Conservation (phyloP, 257 asterid species). For the Solanum virginianum region DNA sequence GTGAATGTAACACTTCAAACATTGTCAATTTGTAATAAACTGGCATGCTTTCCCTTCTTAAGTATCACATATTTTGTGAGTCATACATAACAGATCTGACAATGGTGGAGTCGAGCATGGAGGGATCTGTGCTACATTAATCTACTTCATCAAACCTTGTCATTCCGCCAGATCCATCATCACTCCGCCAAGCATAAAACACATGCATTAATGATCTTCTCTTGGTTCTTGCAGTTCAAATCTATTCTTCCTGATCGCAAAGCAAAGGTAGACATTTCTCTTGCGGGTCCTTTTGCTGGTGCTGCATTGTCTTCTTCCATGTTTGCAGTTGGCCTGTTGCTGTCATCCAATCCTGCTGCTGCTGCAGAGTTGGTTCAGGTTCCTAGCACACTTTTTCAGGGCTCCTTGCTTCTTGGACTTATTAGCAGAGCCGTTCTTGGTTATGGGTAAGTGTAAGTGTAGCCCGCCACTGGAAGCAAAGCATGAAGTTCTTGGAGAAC, state of each 20-base stretch:
- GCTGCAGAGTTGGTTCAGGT: slow-evolving; percentile 84
- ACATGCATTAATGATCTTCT: neutral
- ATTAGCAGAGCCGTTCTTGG: slow-evolving; percentile 77
- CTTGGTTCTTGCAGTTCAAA: slow-evolving; percentile 60
- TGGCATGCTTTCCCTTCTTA: neutral
- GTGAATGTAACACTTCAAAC: neutral
- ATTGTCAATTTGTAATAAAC: neutral
- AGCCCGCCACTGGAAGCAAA: neutral
- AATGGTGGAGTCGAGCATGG: neutral
- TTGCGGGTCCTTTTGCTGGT: slow-evolving; percentile 90
- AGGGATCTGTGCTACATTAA: neutral
- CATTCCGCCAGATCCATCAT: neutral
- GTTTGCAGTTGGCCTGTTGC: slow-evolving; percentile 74
- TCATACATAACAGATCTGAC: neutral
- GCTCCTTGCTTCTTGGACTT: slow-evolving; percentile 94
- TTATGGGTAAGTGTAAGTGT: slow-evolving; percentile 76
- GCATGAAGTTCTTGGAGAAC: neutral
- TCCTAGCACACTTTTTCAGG: slow-evolving; percentile 94
- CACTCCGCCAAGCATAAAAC: neutral
- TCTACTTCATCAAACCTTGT: neutral
- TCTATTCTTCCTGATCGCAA: slow-evolving; percentile 95
- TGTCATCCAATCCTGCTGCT: slow-evolving; percentile 66
- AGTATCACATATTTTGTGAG: neutral
- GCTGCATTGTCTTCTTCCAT: slow-evolving; percentile 74
- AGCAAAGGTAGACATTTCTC: slow-evolving; percentile 74